Percentiles rank a stretch among this genome's conserved stretches.
Evolutionary conservation across 1,284 basidiomycete species (phyloP).

Genomic region (Ceratobasidium theobromae): DNA sequence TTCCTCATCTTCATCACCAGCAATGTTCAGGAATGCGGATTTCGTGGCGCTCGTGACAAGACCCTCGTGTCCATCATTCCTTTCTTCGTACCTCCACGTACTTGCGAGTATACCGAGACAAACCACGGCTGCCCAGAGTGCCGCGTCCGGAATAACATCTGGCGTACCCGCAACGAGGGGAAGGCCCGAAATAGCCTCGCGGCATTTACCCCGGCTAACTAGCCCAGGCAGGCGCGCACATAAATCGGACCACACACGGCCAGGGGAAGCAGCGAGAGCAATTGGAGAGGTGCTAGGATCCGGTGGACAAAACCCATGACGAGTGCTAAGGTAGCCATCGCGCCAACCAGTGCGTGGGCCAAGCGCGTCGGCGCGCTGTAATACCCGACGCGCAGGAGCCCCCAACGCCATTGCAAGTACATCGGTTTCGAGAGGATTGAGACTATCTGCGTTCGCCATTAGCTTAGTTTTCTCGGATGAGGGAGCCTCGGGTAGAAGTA

Average conservation of each 20-base stretch:
- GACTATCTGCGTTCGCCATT: constrained; percentile 28
- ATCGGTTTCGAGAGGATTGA: constrained; percentile 17
- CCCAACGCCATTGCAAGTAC: constrained; percentile 26
- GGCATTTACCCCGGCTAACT: constrained; percentile 22
- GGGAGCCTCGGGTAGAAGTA: constrained; percentile 16
- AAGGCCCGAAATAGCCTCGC: constrained; percentile 23
- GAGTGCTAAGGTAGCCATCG: constrained; percentile 26
- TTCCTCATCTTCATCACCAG: constrained; percentile 26
- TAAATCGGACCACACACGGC: constrained; percentile 24
- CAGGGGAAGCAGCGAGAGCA: constrained; percentile 22
- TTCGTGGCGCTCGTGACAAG: constrained; percentile 4
- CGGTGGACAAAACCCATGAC: constrained; percentile 24
- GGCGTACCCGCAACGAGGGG: constrained; percentile 12
- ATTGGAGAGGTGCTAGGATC: constrained; percentile 24
- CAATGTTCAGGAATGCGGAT: constrained; percentile 1
- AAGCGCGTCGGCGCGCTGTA: constrained; percentile 24
- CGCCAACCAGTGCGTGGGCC: constrained; percentile 29
- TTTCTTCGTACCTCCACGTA: constrained; percentile 25
- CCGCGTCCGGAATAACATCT: constrained; percentile 26
- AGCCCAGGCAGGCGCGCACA: constrained; percentile 26
- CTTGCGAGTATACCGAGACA: constrained; percentile 29
- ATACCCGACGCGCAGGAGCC: constrained; percentile 28
- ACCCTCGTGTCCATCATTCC: constrained; percentile 30
- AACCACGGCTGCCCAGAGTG: constrained; percentile 30
- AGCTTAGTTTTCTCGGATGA: constrained; percentile 3